Conservation (phyloP, 495 filamentous ascomycete genomes). For the Amphirosellinia nigrospora region DNA sequence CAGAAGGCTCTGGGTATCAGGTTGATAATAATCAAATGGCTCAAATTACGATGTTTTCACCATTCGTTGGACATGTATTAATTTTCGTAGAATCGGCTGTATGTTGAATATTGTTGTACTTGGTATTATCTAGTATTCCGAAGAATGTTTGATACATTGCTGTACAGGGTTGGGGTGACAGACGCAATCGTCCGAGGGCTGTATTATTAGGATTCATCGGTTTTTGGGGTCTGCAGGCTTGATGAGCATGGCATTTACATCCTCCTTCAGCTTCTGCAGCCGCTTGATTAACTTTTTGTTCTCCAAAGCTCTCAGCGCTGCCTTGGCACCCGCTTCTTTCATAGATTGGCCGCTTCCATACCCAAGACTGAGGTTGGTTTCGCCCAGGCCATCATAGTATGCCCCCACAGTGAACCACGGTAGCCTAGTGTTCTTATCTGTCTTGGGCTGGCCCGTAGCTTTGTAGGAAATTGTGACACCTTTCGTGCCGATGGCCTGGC, state of each 20-base stretch:
- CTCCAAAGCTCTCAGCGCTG: constrained; percentile 68
- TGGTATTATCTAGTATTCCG: not conserved
- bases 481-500: constrained; percentile 60
- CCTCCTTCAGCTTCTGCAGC: constrained; percentile 59
- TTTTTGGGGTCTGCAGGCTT: not conserved
- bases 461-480: constrained; percentile 71
- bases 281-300: constrained; percentile 64
- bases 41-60: not conserved
- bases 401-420: constrained; percentile 70
- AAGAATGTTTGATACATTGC: not conserved
- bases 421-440: constrained; percentile 60
- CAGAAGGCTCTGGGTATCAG: no score
- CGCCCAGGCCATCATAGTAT: constrained; percentile 76
- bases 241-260: constrained; percentile 13
- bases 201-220: not conserved
- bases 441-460: constrained; percentile 60
- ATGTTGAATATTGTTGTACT: not conserved
- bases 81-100: not conserved
- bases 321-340: constrained; percentile 72
- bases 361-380: constrained; percentile 66
- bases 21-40: not conserved
- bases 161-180: not conserved
- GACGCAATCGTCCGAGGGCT: not conserved
- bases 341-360: constrained; percentile 72
- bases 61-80: not conserved